These are phyloP conservation scores for Tulasnella sp. DNA, from an alignment of 768 basidiomycete genomes.

Conservation along the genomic window DNA sequence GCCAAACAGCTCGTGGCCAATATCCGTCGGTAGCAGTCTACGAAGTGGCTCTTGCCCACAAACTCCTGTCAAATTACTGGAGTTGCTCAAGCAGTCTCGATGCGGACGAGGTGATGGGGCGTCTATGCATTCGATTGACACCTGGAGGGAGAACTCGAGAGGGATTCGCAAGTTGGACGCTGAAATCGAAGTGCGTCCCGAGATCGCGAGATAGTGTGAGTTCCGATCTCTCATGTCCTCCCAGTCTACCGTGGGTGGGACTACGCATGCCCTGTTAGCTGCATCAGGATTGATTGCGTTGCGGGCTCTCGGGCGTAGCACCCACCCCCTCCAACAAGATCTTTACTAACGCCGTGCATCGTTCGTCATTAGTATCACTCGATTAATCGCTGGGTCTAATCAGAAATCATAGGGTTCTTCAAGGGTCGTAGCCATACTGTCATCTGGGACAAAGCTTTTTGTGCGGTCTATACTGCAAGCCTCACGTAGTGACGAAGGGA, in stretches of 20 bases:
- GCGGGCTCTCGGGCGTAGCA: neutral
- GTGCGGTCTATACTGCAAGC: conserved; percentile 81
- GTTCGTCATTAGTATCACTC: conserved; percentile 59
- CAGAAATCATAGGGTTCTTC: conserved; percentile 45
- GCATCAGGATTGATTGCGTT: neutral
- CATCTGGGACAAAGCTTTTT: neutral
- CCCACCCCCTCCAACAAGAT: neutral
- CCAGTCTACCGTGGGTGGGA: neutral
- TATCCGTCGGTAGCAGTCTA: conserved; percentile 68
- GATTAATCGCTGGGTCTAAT: conserved; percentile 78
- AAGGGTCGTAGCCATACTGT: neutral
- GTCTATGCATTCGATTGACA: conserved; percentile 64
- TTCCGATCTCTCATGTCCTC: conserved; percentile 37
- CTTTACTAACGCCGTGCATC: conserved; percentile 7
- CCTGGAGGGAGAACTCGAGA: conserved; percentile 65
- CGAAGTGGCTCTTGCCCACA: conserved; percentile 64
- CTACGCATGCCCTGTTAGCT: neutral
- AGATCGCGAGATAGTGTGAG: conserved; percentile 82
- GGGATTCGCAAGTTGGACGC: conserved; percentile 69
- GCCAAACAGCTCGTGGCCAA: conserved; percentile 61
- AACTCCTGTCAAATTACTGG: conserved; percentile 55
- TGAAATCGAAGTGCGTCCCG: conserved; percentile 68
- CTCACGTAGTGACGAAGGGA: conserved; percentile 70
- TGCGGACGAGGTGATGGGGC: conserved; percentile 69
- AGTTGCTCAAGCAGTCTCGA: conserved; percentile 62